Evolutionary conservation across 116 monocot species (phyloP).

Genomic region (Cymodocea nodosa): DNA sequence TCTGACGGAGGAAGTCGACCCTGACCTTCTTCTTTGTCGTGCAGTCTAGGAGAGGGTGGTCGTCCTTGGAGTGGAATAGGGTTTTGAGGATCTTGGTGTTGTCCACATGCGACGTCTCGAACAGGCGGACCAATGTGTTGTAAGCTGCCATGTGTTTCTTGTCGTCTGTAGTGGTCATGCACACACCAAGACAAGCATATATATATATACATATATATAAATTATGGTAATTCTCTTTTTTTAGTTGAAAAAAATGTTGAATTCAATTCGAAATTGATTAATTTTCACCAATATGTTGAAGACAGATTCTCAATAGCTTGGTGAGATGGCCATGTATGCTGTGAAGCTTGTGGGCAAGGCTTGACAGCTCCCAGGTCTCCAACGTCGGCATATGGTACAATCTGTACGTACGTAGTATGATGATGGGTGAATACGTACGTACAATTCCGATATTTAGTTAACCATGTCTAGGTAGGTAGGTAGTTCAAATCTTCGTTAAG

Average conservation of each 20-base stretch:
- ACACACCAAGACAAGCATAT: neutral
- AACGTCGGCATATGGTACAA: conserved; percentile 39
- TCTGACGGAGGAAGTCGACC: conserved; percentile 53
- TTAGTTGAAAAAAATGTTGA: no score
- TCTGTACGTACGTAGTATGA: no score
- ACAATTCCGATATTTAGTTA: no score
- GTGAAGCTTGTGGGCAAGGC: conserved; percentile 55
- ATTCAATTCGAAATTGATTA: no score
- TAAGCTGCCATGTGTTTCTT: conserved; percentile 51
- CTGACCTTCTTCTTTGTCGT: conserved; percentile 33
- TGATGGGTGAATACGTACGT: no score
- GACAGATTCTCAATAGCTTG: conserved; percentile 37
- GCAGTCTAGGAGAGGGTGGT: conserved; percentile 47
- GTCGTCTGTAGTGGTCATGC: conserved; percentile 24
- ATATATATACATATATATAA: no score
- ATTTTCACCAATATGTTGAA: conserved; percentile 34
- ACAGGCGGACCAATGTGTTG: conserved; percentile 43
- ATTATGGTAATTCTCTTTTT: no score
- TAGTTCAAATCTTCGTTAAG: no score
- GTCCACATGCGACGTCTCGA: conserved; percentile 49
- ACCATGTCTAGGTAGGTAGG: no score
- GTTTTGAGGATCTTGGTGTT: conserved; percentile 74
- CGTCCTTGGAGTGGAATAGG: conserved; percentile 50
- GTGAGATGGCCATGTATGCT: conserved; percentile 56
- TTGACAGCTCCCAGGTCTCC: conserved; percentile 82